phyloP scores from a whole-genome alignment of 2,329 filamentous ascomycete species.

The Exophiala dermatitidis region DNA sequence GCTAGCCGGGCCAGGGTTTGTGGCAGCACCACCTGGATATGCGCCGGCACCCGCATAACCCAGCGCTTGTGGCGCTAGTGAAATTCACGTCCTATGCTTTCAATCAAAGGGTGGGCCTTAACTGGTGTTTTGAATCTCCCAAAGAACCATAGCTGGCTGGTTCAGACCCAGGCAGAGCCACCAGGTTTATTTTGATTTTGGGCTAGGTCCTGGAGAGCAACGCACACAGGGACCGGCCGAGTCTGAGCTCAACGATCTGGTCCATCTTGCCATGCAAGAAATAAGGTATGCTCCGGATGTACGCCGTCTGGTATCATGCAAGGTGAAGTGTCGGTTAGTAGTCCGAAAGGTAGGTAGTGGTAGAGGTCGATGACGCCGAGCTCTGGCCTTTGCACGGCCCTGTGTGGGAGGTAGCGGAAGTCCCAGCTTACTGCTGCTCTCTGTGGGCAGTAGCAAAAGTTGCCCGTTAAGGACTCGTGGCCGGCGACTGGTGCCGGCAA shows the following conservation, averaged over 20 bases:
- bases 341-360: neutral
- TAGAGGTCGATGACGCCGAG: conserved; percentile 14
- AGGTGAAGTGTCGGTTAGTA: neutral
- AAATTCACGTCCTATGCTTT: conserved; percentile 22
- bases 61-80: conserved; percentile 24
- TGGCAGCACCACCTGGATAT: conserved; percentile 7
- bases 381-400: conserved; percentile 1
- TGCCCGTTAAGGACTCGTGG: neutral
- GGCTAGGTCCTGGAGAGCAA: conserved; percentile 5
- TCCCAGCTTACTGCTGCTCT: neutral
- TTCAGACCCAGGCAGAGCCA: conserved; percentile 8
- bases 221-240: conserved; percentile 12
- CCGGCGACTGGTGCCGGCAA: conserved; percentile 12
- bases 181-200: conserved; percentile 10
- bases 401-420: conserved; percentile 4
- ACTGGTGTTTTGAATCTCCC: conserved; percentile 23
- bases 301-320: conserved; percentile 7
- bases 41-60: conserved; percentile 3
- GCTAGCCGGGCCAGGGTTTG: conserved; percentile 14
- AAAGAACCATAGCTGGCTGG: conserved; percentile 10
- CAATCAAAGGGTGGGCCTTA: conserved; percentile 21
- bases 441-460: neutral
- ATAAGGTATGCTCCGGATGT: conserved; percentile 17
- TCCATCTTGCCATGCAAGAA: conserved; percentile 4
- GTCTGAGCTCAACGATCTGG: conserved; percentile 4